Base-by-base conservation (phyloP, 768 basidiomycete genomes). In the Tulasnella sp. region DNA sequence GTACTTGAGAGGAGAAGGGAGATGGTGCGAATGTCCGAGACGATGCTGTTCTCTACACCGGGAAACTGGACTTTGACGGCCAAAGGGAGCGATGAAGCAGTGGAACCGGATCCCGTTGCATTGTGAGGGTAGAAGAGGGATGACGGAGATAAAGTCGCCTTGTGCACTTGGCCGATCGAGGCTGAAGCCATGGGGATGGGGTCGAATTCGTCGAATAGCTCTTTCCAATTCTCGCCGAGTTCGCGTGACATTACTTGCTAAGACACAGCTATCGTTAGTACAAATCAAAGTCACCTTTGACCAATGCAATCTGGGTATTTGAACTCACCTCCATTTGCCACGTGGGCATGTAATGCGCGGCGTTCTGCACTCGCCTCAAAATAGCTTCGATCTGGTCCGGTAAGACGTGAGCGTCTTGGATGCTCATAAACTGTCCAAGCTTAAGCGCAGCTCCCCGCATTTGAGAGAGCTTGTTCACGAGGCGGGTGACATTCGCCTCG, bases 391-490 rank as follows among this genome's bases (percentile, higher is more conserved):
- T 86, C 82, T 97, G 96, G 0, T 93, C 90, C 0, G 97, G 95
- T 1, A 99, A 88, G 50, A 94, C 87, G 82, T 97, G 93, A 0
- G 96, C 94, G 85, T 99, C 97, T 89, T 99, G 98, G 44, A 99
- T 98, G 84, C 96, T 97, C 89, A 99, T 89, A 84, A 99, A 99
- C 84, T 99, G 98, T 0, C 98, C 98, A 2, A 99, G 87, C 86
- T 99, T 99, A 81, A 99, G 88, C 1, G 98, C 98, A 0, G 98
- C 98, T 0, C 97, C 97, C 20, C 97, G 89, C 98, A 99, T 99
- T 84, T 93, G 91, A 0, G 95, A 93, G n/a, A 99, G 88, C 83
- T 97, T 98, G 1, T 92, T 91, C 1, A 99, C 98, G 0, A 99
- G 89, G 2, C 97, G 90, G 76, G 92, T 92, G 79, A 98, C 89